Conservation (phyloP, 208 protist genomes). For the Acanthamoeba healyi region DNA sequence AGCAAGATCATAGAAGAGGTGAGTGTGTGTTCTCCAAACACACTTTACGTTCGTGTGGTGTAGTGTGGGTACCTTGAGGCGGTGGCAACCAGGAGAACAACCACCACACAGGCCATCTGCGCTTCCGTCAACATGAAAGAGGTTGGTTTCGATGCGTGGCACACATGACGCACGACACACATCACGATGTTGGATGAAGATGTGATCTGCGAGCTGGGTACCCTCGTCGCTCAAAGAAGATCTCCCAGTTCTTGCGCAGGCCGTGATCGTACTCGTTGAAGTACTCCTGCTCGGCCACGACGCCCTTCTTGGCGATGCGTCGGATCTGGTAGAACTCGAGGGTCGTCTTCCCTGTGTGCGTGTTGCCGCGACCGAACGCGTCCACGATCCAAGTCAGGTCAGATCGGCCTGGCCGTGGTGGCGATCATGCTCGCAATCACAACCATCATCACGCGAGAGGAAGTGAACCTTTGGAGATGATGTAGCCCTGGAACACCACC, state of each 20-base stretch:
- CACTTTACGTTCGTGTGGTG: not conserved
- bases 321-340: not conserved
- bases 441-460: not conserved
- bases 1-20: not conserved
- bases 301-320: not conserved
- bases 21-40: too few relatives aligned
- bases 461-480: not conserved
- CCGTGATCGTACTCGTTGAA: conserved; percentile 37
- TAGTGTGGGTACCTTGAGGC: not conserved
- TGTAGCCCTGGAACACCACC: not conserved
- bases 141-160: too few relatives aligned
- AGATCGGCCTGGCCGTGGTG: too few relatives aligned
- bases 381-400: too few relatives aligned
- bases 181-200: not conserved
- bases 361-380: too few relatives aligned
- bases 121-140: not conserved
- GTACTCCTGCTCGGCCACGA: not conserved
- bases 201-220: not conserved
- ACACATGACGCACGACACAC: too few relatives aligned
- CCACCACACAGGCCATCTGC: not conserved
- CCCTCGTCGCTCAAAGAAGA: conserved; percentile 5
- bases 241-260: conserved; percentile 17
- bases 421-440: too few relatives aligned
- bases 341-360: not conserved
- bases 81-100: not conserved